Conservation (phyloP, 2,329 filamentous ascomycete genomes). For the Cytospora piceae region DNA sequence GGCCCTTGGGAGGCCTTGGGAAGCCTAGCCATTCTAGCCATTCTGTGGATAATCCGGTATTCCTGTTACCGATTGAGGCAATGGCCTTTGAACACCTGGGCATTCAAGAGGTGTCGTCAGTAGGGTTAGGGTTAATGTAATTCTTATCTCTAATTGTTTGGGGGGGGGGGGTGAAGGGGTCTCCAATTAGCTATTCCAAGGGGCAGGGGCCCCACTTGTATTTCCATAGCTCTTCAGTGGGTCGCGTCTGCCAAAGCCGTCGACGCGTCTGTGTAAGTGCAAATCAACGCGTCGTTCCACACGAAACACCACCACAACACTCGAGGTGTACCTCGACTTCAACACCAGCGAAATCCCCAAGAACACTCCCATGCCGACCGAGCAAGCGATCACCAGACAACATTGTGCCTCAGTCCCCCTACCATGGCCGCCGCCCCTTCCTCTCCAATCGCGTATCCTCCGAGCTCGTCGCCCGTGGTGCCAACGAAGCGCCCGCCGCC, state of each 20-base stretch:
- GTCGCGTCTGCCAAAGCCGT: slow-evolving; percentile 9
- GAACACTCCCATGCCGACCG: not conserved
- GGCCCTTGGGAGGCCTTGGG: too few relatives aligned
- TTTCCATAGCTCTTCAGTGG: not conserved
- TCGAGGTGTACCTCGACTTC: not conserved
- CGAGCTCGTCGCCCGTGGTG: slow-evolving; percentile 37
- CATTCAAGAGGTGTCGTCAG: slow-evolving; percentile 1
- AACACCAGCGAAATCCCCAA: not conserved
- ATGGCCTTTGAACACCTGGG: not conserved
- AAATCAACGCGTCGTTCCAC: slow-evolving; percentile 26
- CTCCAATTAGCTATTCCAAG: too few relatives aligned
- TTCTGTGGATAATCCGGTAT: not conserved
- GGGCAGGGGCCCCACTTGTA: too few relatives aligned
- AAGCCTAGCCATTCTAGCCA: too few relatives aligned
- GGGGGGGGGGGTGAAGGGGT: not conserved
- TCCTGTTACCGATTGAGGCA: not conserved
- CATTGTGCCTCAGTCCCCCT: not conserved
- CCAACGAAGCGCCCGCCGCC: slow-evolving; percentile 44
- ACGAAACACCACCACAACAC: not conserved
- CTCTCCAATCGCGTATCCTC: slow-evolving; percentile 36
- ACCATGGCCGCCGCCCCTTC: slow-evolving; percentile 35
- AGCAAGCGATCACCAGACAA: not conserved
- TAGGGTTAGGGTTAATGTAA: slow-evolving; percentile 13
- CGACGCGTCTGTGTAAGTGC: slow-evolving; percentile 26
- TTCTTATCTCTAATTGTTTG: not conserved